A percentile compares a stretch with the other conserved stretches of the same genome.
Conservation (phyloP, 495 filamentous ascomycete species). For the Lasiosphaeria hispida region DNA sequence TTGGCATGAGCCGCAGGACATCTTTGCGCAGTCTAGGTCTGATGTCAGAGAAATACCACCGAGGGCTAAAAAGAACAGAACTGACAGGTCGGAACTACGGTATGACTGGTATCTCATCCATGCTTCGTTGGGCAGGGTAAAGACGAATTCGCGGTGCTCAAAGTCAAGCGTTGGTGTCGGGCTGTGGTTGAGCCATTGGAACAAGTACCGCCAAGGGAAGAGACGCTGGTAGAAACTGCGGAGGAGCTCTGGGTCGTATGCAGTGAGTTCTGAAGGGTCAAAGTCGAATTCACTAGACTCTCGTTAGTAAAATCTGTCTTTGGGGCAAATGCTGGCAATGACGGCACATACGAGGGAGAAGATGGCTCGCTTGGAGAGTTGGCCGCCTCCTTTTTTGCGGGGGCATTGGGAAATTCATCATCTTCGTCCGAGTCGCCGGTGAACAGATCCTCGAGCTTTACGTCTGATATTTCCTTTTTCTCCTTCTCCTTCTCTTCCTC, state of each 20-base stretch:
- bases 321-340: background rate
- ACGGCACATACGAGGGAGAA: conserved; percentile 29
- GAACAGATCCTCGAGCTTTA: conserved; percentile 80
- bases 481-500: conserved; percentile 1
- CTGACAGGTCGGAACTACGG: conserved; percentile 76
- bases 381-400: conserved; percentile 22
- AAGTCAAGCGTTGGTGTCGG: conserved; percentile 84
- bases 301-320: conserved; percentile 9
- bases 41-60: conserved; percentile 4
- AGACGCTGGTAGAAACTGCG: conserved; percentile 91
- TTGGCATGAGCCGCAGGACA: conserved; percentile 77
- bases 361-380: conserved; percentile 31
- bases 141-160: conserved; percentile 88
- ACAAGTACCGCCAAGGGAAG: conserved; percentile 92
- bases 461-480: conserved; percentile 36
- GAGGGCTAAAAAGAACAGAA: background rate
- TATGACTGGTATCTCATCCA: conserved; percentile 94
- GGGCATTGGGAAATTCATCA: conserved; percentile 62
- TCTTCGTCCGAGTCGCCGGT: conserved; percentile 74
- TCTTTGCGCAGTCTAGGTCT: conserved; percentile 77
- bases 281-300: conserved; percentile 14
- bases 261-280: conserved; percentile 16
- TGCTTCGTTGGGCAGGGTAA: conserved; percentile 84
- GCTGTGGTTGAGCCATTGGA: conserved; percentile 97
- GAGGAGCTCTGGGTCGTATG: conserved; percentile 78